phyloP scores from a whole-genome alignment of 2,329 filamentous ascomycete species.

The Ilyonectria sp. region DNA sequence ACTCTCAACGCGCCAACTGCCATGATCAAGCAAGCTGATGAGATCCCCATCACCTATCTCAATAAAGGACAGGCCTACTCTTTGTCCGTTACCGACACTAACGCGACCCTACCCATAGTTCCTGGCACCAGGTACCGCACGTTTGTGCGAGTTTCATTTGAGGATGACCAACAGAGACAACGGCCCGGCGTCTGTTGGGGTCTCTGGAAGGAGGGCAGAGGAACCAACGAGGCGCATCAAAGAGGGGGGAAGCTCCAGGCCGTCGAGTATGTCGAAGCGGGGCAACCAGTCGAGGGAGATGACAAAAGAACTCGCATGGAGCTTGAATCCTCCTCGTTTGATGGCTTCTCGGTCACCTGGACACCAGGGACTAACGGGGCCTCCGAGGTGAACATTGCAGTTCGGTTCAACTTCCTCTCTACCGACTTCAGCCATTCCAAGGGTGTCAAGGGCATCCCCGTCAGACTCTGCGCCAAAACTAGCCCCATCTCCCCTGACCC shows the following conservation, averaged over 20 bases:
- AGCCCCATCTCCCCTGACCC: constrained; percentile 72
- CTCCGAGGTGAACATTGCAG: constrained; percentile 87
- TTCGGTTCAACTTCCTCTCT: constrained; percentile 98
- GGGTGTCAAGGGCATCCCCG: constrained; percentile 96
- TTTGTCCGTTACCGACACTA: constrained; percentile 85
- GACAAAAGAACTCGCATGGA: constrained; percentile 79
- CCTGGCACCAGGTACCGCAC: constrained; percentile 85
- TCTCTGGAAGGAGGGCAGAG: constrained; percentile 95
- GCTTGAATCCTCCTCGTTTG: constrained; percentile 85
- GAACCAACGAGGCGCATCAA: constrained; percentile 96
- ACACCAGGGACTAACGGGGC: constrained; percentile 78
- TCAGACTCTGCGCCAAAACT: constrained; percentile 93
- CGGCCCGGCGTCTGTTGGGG: constrained; percentile 88
- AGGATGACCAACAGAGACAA: constrained; percentile 92
- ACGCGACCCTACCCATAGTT: constrained; percentile 69
- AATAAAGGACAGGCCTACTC: constrained; percentile 98
- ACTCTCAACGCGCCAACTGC: constrained; percentile 95
- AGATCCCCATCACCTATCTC: constrained; percentile 97
- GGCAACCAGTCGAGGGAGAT: constrained; percentile 72
- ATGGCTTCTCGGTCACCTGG: constrained; percentile 95
- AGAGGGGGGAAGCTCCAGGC: constrained; percentile 92
- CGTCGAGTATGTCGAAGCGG: constrained; percentile 89
- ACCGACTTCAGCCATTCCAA: constrained; percentile 99
- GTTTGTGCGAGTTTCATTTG: constrained; percentile 95
- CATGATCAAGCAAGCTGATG: constrained; percentile 91